These are phyloP conservation scores for Triticum turgidum DNA, from an alignment of 176 grass and related monocot species.

Conservation along the genomic window DNA sequence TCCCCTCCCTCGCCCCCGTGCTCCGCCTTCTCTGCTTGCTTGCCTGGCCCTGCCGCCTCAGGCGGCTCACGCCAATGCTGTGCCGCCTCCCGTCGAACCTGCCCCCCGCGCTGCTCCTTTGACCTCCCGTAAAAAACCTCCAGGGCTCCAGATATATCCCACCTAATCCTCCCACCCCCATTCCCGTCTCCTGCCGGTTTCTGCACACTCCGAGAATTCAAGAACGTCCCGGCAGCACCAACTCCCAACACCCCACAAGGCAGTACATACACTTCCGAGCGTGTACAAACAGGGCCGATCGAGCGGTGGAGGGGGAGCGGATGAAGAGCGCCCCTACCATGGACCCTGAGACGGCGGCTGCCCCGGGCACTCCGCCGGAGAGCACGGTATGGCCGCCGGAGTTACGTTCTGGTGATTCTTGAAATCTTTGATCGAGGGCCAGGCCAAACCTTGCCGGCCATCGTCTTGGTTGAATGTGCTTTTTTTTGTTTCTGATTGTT, in stretches of 20 bases:
- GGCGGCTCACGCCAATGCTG: slow-evolving; percentile 26
- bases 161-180: slow-evolving; percentile 14
- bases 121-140: slow-evolving; percentile 41
- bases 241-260: background rate
- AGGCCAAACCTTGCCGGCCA: background rate
- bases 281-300: too few relatives aligned
- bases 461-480: slow-evolving; percentile 6
- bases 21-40: too few relatives aligned
- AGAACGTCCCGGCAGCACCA: slow-evolving; percentile 12
- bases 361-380: slow-evolving; percentile 23
- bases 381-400: slow-evolving; percentile 25
- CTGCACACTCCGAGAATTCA: background rate
- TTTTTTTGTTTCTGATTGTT: background rate
- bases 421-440: background rate
- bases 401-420: background rate
- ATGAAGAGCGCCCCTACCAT: slow-evolving; percentile 50
- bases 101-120: slow-evolving; percentile 32
- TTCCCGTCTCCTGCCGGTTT: slow-evolving; percentile 18
- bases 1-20: background rate
- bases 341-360: slow-evolving; percentile 43
- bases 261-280: too few relatives aligned
- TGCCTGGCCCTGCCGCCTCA: too few relatives aligned
- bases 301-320: background rate
- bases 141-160: slow-evolving; percentile 5
- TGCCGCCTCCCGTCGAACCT: slow-evolving; percentile 10